These are phyloP conservation scores for Asterophora lycoperdoides DNA, from an alignment of 768 basidiomycete genomes.

Conservation along the genomic window DNA sequence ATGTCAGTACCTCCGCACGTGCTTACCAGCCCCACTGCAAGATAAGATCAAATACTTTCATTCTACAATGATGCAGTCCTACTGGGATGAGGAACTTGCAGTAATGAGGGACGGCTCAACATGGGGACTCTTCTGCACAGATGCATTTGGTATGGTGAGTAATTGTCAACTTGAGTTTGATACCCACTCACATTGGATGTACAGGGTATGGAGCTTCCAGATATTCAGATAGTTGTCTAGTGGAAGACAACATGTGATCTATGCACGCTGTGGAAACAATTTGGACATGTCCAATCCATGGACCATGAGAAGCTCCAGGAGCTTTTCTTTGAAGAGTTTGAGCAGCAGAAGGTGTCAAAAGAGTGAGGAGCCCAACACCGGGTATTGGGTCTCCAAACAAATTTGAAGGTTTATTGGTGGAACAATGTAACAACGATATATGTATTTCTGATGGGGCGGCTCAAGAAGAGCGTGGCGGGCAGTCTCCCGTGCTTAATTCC, in stretches of 20 bases:
- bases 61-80: constrained; percentile 1
- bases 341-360: too few species aligned
- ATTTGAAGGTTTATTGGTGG: too few species aligned
- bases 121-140: constrained; percentile 24
- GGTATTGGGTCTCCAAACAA: too few species aligned
- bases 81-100: neutral
- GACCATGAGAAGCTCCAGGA: too few species aligned
- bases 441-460: too few species aligned
- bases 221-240: constrained; percentile 32
- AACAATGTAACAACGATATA: too few species aligned
- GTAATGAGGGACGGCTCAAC: neutral
- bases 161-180: too few species aligned
- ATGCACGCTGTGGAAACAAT: constrained; percentile 28
- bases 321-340: too few species aligned
- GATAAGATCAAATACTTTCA: neutral
- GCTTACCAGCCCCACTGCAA: too few species aligned
- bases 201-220: constrained; percentile 33
- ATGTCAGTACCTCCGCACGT: neutral
- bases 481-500: too few species aligned
- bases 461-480: too few species aligned
- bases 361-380: too few species aligned
- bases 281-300: constrained; percentile 32
- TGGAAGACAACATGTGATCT: constrained; percentile 23
- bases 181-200: constrained; percentile 1
- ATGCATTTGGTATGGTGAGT: constrained; percentile 37